Percentiles rank a stretch among this genome's conserved stretches.
Conservation (phyloP, 768 basidiomycete genomes). For the Amanita fuliginea region DNA sequence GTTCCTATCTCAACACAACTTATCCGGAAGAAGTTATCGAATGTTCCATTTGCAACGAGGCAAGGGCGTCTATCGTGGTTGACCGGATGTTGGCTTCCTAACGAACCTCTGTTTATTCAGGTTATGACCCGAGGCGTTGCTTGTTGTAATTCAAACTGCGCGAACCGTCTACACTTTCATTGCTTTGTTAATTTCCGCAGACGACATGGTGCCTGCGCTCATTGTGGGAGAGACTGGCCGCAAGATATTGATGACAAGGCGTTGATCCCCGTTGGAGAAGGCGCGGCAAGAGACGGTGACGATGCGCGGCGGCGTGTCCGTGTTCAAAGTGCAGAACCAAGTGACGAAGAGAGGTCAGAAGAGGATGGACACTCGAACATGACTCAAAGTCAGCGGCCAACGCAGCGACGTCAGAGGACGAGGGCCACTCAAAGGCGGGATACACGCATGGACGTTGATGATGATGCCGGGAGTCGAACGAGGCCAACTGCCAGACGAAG, state of each 20-base stretch:
- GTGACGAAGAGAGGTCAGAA: conserved; percentile 35
- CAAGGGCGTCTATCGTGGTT: conserved; percentile 16
- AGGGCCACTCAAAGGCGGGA: conserved; percentile 10
- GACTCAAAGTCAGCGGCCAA: conserved; percentile 10
- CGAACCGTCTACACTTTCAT: conserved; percentile 49
- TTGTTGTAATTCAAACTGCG: conserved; percentile 53
- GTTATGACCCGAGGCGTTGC: conserved; percentile 58
- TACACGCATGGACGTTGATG: conserved; percentile 31
- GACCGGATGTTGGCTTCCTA: neutral
- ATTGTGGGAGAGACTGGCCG: conserved; percentile 54
- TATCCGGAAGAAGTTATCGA: conserved; percentile 63
- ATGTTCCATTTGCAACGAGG: conserved; percentile 68
- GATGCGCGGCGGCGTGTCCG: conserved; percentile 28
- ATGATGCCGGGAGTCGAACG: conserved; percentile 15
- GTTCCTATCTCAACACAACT: conserved; percentile 59
- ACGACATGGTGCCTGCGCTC: conserved; percentile 37
- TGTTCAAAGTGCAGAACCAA: conserved; percentile 18
- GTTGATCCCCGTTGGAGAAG: conserved; percentile 56
- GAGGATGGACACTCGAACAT: conserved; percentile 20
- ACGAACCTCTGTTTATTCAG: conserved; percentile 20
- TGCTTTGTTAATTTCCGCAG: conserved; percentile 47
- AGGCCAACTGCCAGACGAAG: conserved; percentile 10
- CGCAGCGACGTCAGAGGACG: conserved; percentile 1
- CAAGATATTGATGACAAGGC: conserved; percentile 29
- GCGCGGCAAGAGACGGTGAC: conserved; percentile 51